phyloP scores from a whole-genome alignment of 2,329 filamentous ascomycete genomes.

The Knoxdaviesia proteae region DNA sequence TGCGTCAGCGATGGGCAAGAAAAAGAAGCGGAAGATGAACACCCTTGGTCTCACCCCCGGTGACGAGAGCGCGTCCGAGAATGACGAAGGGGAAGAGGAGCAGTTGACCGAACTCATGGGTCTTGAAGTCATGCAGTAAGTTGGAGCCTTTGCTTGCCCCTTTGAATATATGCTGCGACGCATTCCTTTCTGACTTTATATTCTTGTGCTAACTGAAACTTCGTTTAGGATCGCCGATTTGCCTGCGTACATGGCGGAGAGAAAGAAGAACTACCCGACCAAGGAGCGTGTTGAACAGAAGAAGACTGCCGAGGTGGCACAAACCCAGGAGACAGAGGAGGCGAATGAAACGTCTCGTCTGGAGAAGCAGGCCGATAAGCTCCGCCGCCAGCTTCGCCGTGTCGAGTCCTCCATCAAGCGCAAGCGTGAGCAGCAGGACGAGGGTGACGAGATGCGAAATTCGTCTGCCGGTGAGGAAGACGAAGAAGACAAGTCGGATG shows the following conservation, averaged over 20 bases:
- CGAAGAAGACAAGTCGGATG: conserved; percentile 24
- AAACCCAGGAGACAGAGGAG: conserved; percentile 36
- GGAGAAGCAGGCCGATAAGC: conserved; percentile 38
- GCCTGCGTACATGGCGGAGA: conserved; percentile 59
- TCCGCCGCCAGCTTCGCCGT: conserved; percentile 43
- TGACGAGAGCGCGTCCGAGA: conserved; percentile 41
- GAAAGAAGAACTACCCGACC: conserved; percentile 64
- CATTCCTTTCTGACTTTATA: background rate
- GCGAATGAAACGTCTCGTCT: conserved; percentile 20
- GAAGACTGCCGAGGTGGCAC: conserved; percentile 25
- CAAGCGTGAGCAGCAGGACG: conserved; percentile 46
- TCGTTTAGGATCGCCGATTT: conserved; percentile 41
- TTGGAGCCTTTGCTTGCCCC: conserved; percentile 6
- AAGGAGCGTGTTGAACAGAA: conserved; percentile 45
- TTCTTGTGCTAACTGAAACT: background rate
- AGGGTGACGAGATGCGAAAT: conserved; percentile 43
- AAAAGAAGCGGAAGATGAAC: conserved; percentile 53
- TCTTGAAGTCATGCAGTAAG: conserved; percentile 33
- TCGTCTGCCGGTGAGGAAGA: conserved; percentile 23
- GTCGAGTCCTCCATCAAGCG: conserved; percentile 50
- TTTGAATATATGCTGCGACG: background rate
- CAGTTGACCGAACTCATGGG: conserved; percentile 34
- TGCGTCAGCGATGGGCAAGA: conserved; percentile 31
- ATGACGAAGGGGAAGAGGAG: conserved; percentile 53
- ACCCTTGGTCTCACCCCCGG: conserved; percentile 51